These are phyloP conservation scores for Erodium texanum DNA, from an alignment of 441 rosid species.

Conservation along the genomic window DNA sequence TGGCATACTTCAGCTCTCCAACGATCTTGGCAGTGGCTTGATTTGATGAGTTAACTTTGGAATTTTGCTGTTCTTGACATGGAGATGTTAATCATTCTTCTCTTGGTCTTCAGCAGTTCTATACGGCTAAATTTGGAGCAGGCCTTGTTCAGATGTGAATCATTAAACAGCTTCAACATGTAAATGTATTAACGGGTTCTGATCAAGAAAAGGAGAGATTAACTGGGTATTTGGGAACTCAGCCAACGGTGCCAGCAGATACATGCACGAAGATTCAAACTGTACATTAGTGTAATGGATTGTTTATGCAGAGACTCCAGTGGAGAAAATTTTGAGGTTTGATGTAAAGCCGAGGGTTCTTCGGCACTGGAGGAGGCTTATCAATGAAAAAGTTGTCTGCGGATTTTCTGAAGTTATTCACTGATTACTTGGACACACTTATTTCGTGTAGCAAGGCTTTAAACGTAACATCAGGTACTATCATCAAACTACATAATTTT, in stretches of 20 bases:
- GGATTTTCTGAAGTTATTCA: conserved; percentile 15
- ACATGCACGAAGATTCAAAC: conserved; percentile 13
- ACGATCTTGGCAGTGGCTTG: conserved; percentile 45
- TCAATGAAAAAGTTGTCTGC: not conserved
- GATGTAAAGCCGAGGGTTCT: conserved; percentile 24
- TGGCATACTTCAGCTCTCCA: conserved; percentile 90
- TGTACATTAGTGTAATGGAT: conserved; percentile 10
- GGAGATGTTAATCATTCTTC: conserved; percentile 14
- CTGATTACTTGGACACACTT: conserved; percentile 17
- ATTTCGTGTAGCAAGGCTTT: conserved; percentile 21
- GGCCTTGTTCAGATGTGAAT: conserved; percentile 18
- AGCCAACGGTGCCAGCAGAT: conserved; percentile 11
- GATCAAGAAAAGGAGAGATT: conserved; percentile 3
- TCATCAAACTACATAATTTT: not conserved
- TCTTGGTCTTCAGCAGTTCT: conserved; percentile 16
- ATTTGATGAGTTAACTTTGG: conserved; percentile 19
- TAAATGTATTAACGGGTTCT: conserved; percentile 20
- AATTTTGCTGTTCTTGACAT: conserved; percentile 11
- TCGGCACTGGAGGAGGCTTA: conserved; percentile 17
- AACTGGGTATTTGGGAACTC: conserved; percentile 15
- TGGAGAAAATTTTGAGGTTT: conserved; percentile 10
- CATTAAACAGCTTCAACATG: conserved; percentile 15
- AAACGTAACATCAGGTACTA: conserved; percentile 34
- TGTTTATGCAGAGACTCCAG: conserved; percentile 12
- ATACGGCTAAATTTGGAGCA: conserved; percentile 19